Evolutionary conservation across 2,329 filamentous ascomycete genomes (phyloP), one percentile per base, ranked within the genome.

Genomic region (Biscogniauxia sp.): DNA sequence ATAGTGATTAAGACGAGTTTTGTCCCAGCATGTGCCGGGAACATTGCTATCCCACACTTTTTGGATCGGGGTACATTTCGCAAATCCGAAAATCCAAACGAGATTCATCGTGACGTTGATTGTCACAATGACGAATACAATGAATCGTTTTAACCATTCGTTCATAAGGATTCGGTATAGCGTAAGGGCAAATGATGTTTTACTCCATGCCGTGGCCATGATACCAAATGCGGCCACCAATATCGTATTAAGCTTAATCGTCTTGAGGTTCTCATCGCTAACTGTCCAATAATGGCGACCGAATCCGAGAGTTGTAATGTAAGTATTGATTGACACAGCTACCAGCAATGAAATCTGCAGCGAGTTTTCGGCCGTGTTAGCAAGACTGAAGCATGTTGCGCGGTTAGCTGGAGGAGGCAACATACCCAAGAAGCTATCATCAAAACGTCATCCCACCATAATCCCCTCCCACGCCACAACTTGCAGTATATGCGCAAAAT

Each of bases 361-460:
- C n/a, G n/a, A 9, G 4, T 3, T 23, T 6, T 32, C 23, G 3
- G 20, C 9, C 6, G 28, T 20, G 6, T 41, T 19, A 37, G 26
- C 20, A 19, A 20, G n/a, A 17, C 20, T 23, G 23, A 53, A 5
- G 17, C 17, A 5, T 55, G 4, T 55, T 32, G 13, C 20, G 20
- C 6, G 20, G 20, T 28, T 32, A 32, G 7, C 17, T 13, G 17
- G 17, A 32, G 15, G 28, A n/a, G n/a, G n/a, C n/a, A n/a, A 72
- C 73, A 41, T 70, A 76, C 74, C 74, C 73, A 75, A 11, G 74
- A 66, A 9, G 63, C 60, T n/a, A 76, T 69, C 53, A 77, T 63
- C 17, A 74, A 53, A 61, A 74, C 71, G 62, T 77, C 75, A 59
- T 77, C 75, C 70, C 73, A 75, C 72, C 74, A 77, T 25, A 77